Base-by-base conservation (phyloP, 352 stramenopile species). In the Globisporangium acanthophoron region DNA sequence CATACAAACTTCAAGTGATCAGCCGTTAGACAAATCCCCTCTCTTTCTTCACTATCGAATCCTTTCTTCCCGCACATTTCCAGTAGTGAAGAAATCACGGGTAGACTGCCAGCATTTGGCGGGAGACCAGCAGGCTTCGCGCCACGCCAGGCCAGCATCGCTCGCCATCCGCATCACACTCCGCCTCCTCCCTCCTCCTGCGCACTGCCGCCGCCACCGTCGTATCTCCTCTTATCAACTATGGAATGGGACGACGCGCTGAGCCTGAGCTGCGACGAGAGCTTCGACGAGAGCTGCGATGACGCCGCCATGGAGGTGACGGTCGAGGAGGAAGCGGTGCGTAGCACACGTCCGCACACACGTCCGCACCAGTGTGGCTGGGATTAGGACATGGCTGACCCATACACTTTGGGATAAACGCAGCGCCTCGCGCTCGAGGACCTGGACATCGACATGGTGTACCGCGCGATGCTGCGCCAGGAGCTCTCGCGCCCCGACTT, bases 241-340 rank as follows among this genome's bases (percentile, higher is more conserved):
- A 90, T 81, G 69, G 75, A 88, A 55, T 88, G 78, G 70, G 70
- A 82, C 65, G 68, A 87, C 64, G 70, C 62, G 35, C 35, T 40
- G 62, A 66, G 55, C 51, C 83, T 93, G 61, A 79, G 79, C 51
- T 93, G 83, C 69, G 78, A 94, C 60, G 84, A 94, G 78, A 78
- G 81, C 64, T 76, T 94, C 37, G 84, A 90, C 63, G 80, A 90
- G 39, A 65, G 52, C 52, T 57, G 29, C 50, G 18, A 55, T 54
- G 68, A 84, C 21, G 71, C 71, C 29, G 70, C 70, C 44, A 71
- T 70, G 64, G 77, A 74, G 54, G 63, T 67, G 41, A 71, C 71
- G 33, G 62, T 69, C 52, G 66, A 83, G 51, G 69, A 79, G 55
- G 69, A 86, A 33, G 70, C 65, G 45, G 71, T 81, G 56, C 44